Base-by-base conservation (phyloP, 1,284 basidiomycete species). In the Ustilago lituana region DNA sequence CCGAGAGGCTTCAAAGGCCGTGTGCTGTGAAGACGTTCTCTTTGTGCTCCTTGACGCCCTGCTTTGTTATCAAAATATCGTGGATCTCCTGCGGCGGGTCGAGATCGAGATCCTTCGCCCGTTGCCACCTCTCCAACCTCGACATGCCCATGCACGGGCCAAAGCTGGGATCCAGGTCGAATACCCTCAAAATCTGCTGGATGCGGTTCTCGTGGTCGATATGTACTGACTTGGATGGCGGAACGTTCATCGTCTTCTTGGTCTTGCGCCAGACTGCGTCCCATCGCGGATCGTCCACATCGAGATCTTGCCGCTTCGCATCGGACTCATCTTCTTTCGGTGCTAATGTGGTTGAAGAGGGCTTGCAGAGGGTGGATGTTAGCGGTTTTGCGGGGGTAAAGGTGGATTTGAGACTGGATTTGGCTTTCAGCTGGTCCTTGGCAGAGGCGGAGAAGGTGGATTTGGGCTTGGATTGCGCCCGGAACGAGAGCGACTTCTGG, bases 131-230 rank as follows among this genome's bases (percentile, higher is more conserved):
- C 66, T 94, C 88, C 22, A 96, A 84, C 38, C 94, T 87, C 12
- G 89, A 87, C 41, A 94, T 86, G 1, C 93, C 93, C 38, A 91
- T 86, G 71, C 90, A 93, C 2, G 93, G 93, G 0, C 93, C 93
- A 78, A 89, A 95, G 59, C 67, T 58, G 17, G 78, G 71, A 56
- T 81, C 70, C 29, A 80, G 55, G 51, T 81, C 79, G 43, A 81
- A 81, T 8, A 78, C 70, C 17, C 79, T 63, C 48, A 81, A 50
- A 31, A 79, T 79, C 54, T 75, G 77, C 36, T 80, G 67, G 32
- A 81, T 75, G 24, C 78, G 69, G 27, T 73, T 69, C 49, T 75
- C 56, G 26, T 66, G 61, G 11, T 79, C 72, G 4, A 68, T 62
- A 29, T 81, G 79, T 6, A 80, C 75, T 64, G 63, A 40, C 17